A percentile compares a stretch with the other conserved stretches of the same genome.
phyloP scores from a whole-genome alignment of 176 grass and related monocot genomes.

The Elymus sibiricus region DNA sequence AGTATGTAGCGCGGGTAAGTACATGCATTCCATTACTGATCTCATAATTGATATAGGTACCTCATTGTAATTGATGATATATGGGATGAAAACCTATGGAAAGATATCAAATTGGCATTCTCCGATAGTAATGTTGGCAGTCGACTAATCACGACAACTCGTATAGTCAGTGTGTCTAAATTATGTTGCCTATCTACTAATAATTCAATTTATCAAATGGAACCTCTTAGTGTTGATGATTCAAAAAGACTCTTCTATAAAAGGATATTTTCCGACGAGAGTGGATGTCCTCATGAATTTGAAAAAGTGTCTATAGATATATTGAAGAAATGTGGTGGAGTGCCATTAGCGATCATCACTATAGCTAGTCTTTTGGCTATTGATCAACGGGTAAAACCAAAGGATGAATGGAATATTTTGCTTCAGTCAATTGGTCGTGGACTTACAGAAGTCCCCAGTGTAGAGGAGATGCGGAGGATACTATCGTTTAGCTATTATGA shows the following conservation, averaged over 20 bases:
- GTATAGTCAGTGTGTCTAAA: neutral
- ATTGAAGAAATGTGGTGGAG: neutral
- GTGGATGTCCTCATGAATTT: neutral
- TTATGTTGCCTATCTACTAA: neutral
- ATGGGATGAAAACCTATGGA: neutral
- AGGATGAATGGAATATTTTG: neutral
- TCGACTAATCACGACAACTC: neutral
- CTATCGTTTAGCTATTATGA: neutral
- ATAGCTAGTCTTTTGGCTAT: neutral
- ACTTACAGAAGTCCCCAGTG: neutral
- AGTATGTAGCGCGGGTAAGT: no score
- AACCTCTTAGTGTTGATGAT: neutral
- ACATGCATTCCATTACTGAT: neutral
- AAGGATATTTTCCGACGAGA: neutral
- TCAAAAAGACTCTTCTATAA: neutral
- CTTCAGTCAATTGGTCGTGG: neutral
- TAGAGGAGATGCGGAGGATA: neutral
- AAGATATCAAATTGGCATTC: neutral
- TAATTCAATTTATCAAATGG: neutral
- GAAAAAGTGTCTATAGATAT: neutral
- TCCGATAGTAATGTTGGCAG: neutral
- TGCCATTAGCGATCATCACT: neutral
- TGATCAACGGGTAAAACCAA: neutral
- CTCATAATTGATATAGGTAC: neutral
- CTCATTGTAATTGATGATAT: slow-evolving; percentile 8